Percentiles rank a stretch among this genome's conserved stretches.
phyloP scores from a whole-genome alignment of 106 monocot genomes.

The Dendrobium chrysotoxum region DNA sequence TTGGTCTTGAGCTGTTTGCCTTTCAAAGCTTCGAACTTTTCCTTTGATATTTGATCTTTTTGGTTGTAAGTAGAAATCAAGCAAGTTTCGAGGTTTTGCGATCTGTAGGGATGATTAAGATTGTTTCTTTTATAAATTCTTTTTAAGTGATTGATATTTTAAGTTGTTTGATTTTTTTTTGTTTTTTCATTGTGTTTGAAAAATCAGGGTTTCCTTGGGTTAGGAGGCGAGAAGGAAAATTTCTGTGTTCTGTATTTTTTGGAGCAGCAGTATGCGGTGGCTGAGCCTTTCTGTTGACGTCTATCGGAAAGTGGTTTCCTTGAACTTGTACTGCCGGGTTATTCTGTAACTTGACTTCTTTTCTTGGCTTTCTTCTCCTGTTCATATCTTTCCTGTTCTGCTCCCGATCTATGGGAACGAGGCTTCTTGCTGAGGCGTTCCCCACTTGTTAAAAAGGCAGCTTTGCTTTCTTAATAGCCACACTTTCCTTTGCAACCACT shows the following conservation, averaged over 20 bases:
- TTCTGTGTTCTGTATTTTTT: too few species aligned
- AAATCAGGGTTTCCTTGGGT: too few species aligned
- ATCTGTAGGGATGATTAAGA: neutral
- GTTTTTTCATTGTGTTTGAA: neutral
- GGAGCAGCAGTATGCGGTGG: constrained; percentile 45
- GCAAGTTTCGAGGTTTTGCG: neutral
- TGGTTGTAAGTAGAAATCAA: neutral
- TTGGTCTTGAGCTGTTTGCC: neutral
- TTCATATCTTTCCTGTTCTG: neutral
- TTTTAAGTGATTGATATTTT: neutral
- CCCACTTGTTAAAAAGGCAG: neutral
- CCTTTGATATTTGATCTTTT: neutral
- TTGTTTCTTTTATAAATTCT: neutral
- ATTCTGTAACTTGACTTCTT: constrained; percentile 40
- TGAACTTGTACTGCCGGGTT: constrained; percentile 75
- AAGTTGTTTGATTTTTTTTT: neutral
- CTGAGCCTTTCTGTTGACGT: constrained; percentile 62
- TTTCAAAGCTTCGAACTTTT: neutral
- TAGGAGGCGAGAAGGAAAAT: too few species aligned
- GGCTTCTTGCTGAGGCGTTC: neutral
- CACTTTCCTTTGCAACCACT: too few species aligned
- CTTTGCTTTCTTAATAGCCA: too few species aligned
- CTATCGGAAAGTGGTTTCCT: constrained; percentile 44
- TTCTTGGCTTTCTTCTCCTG: neutral
- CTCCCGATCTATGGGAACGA: too few species aligned